Evolutionary conservation across 495 filamentous ascomycete species (phyloP).

Genomic region (Cenococcum geophilum): DNA sequence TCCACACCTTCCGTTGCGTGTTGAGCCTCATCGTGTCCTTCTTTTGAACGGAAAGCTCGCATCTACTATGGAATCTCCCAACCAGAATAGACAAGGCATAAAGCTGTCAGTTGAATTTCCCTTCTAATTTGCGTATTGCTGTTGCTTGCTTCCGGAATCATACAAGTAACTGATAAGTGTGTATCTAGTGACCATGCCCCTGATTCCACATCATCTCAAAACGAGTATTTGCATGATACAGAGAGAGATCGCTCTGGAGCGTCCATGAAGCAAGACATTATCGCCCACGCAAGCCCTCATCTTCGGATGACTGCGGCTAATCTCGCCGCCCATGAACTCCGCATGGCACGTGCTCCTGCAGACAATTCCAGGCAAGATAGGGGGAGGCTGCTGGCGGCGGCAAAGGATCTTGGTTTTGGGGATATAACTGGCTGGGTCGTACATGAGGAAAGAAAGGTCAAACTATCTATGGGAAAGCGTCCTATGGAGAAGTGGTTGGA

Average conservation of each 20-base stretch:
- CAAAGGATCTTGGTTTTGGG: constrained; percentile 1
- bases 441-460: background rate
- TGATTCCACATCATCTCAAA: background rate
- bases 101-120: too few species aligned
- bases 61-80: too few species aligned
- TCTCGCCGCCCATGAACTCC: background rate
- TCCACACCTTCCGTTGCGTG: too few species aligned
- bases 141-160: background rate
- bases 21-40: too few species aligned
- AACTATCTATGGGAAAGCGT: background rate
- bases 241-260: background rate
- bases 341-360: background rate
- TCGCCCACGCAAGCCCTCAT: background rate
- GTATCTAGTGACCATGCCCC: background rate
- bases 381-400: background rate
- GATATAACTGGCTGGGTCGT: background rate
- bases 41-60: too few species aligned
- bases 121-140: background rate
- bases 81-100: too few species aligned
- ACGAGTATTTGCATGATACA: background rate
- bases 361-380: background rate
- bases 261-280: background rate
- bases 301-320: background rate
- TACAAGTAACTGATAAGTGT: background rate
- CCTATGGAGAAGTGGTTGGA: constrained; percentile 3